Evolutionary conservation across 495 filamentous ascomycete species (phyloP).

Genomic region (Hypoxylon trugodes): DNA sequence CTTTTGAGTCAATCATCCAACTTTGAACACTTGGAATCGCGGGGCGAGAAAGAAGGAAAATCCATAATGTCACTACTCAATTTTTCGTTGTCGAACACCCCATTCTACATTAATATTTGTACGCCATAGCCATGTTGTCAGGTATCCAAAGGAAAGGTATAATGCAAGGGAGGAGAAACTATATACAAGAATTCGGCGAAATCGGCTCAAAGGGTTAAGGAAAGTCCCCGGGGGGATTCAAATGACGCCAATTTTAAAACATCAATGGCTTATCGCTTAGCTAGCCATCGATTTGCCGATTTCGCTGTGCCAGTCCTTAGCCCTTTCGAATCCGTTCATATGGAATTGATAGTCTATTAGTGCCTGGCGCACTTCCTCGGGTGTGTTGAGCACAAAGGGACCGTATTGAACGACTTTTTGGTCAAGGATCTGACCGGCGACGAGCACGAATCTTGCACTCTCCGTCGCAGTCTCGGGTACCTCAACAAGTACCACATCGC

Average conservation of each 20-base stretch:
- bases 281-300: constrained; percentile 78
- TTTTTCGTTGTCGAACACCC: constrained; percentile 9
- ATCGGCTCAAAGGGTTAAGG: not conserved
- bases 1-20: not conserved
- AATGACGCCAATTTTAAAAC: too few species aligned
- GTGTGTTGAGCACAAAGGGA: constrained; percentile 84
- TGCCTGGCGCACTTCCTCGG: constrained; percentile 90
- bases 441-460: constrained; percentile 75
- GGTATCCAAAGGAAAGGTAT: constrained; percentile 22
- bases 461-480: constrained; percentile 74
- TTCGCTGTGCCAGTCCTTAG: constrained; percentile 84
- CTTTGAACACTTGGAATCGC: not conserved
- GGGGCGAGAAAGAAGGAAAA: not conserved
- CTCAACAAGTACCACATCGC: constrained; percentile 74
- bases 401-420: constrained; percentile 97
- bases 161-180: constrained; percentile 7
- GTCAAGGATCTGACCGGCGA: constrained; percentile 86
- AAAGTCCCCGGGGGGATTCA: not conserved
- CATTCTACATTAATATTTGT: constrained; percentile 8
- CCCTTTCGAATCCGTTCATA: constrained; percentile 90
- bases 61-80: constrained; percentile 16
- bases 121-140: constrained; percentile 16
- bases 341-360: constrained; percentile 86
- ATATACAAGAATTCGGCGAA: constrained; percentile 28
- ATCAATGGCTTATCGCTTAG: constrained; percentile 20